Percentiles rank a stretch among this genome's conserved stretches.
Conservation (phyloP, 2,329 filamentous ascomycete species). For the Penicillium sp. region DNA sequence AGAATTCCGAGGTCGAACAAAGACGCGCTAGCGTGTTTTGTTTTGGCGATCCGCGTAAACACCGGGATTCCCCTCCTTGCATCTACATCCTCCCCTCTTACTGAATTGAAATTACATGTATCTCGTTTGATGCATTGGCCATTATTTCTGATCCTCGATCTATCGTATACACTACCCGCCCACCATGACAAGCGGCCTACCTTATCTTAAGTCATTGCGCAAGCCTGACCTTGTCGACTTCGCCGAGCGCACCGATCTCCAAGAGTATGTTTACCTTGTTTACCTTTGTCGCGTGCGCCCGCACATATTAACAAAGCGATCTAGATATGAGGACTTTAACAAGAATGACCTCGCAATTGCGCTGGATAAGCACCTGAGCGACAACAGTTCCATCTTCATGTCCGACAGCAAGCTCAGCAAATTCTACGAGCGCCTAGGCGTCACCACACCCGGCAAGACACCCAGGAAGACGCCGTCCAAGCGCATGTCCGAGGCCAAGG, state of each 20-base stretch:
- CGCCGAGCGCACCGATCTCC: constrained; percentile 67
- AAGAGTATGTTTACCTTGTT: constrained; percentile 63
- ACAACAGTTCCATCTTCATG: constrained; percentile 65
- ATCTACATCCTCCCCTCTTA: constrained; percentile 11
- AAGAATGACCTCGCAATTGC: constrained; percentile 76
- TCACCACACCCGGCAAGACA: constrained; percentile 40
- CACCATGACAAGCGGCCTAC: constrained; percentile 62
- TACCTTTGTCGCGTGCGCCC: constrained; percentile 6
- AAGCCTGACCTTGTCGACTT: constrained; percentile 76
- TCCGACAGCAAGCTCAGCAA: constrained; percentile 64
- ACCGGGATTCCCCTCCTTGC: constrained; percentile 23
- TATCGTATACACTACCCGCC: background rate
- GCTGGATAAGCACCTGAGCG: constrained; percentile 70
- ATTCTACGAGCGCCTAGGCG: constrained; percentile 64
- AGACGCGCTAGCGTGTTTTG: constrained; percentile 28
- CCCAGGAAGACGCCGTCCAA: constrained; percentile 42
- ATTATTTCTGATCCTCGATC: constrained; percentile 1
- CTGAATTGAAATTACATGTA: constrained; percentile 1
- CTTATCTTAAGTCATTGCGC: constrained; percentile 77
- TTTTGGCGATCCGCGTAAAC: constrained; percentile 35
- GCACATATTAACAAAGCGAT: background rate
- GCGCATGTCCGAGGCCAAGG: constrained; percentile 46
- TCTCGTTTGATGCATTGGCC: constrained; percentile 18
- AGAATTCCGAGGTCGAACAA: constrained; percentile 4
- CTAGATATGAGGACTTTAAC: constrained; percentile 66